Percentiles rank a stretch among this genome's conserved stretches.
These are phyloP conservation scores for Suillus subaureus DNA, from an alignment of 768 basidiomycete species.

Conservation along the genomic window DNA sequence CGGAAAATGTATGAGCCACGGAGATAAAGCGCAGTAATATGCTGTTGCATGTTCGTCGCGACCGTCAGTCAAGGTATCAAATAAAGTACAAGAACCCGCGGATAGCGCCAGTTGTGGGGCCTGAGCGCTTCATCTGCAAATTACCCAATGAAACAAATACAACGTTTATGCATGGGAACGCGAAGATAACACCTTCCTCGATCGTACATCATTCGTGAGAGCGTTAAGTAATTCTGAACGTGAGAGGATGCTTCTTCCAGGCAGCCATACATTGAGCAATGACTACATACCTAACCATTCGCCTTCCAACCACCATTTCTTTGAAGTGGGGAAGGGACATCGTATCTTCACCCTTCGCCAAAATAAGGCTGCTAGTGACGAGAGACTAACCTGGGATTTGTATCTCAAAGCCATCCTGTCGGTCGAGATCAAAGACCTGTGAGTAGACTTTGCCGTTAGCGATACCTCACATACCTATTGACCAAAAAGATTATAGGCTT, in stretches of 20 bases:
- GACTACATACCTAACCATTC: background rate
- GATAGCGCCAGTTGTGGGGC: background rate
- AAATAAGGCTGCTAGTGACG: background rate
- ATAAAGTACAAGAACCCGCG: background rate
- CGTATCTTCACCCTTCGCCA: background rate
- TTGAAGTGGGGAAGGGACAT: background rate
- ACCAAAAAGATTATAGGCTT: background rate
- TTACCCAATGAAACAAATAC: background rate
- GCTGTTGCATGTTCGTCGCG: background rate
- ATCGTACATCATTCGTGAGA: background rate
- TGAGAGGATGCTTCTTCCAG: background rate
- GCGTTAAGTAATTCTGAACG: background rate
- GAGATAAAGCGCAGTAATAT: background rate
- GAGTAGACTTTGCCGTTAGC: background rate
- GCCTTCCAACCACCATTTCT: background rate
- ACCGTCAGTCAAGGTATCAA: background rate
- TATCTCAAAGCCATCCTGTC: background rate
- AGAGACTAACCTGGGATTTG: background rate
- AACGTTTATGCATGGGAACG: background rate
- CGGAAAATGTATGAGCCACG: background rate
- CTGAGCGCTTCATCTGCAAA: background rate
- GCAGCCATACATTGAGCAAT: background rate
- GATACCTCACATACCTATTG: background rate
- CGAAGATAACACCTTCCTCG: background rate
- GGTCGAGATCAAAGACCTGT: background rate